Conservation (phyloP, 2,329 filamentous ascomycete genomes). For the Thielaviopsis musarum region DNA sequence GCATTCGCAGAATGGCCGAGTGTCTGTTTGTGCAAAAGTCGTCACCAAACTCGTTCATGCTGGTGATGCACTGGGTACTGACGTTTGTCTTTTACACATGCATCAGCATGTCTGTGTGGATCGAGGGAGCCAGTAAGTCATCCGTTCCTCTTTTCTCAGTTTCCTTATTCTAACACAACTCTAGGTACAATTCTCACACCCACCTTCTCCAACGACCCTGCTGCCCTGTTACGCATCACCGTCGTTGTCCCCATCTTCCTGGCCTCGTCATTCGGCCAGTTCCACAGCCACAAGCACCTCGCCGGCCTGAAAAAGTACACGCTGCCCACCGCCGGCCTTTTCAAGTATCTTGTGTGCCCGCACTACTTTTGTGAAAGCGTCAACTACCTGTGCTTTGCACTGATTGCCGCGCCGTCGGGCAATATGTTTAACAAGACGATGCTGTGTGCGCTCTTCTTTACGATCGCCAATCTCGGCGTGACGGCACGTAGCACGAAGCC, state of each 20-base stretch:
- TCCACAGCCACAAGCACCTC: slow-evolving; percentile 55
- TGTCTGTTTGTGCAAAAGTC: slow-evolving; percentile 46
- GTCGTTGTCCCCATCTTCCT: slow-evolving; percentile 48
- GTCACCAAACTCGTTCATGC: slow-evolving; percentile 60
- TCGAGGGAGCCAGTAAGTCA: slow-evolving; percentile 56
- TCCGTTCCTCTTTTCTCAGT: no score
- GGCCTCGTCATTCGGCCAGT: slow-evolving; percentile 54
- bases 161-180: background rate
- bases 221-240: slow-evolving; percentile 4
- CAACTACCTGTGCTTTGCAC: slow-evolving; percentile 63
- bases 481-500: slow-evolving; percentile 61
- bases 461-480: slow-evolving; percentile 60
- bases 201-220: background rate
- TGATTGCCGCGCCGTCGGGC: slow-evolving; percentile 54
- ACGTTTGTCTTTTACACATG: slow-evolving; percentile 62
- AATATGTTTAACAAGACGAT: slow-evolving; percentile 55
- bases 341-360: slow-evolving; percentile 58
- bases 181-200: slow-evolving; percentile 20
- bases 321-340: slow-evolving; percentile 56
- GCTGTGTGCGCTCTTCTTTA: slow-evolving; percentile 52
- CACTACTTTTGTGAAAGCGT: slow-evolving; percentile 84
- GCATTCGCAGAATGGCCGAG: slow-evolving; percentile 59
- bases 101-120: slow-evolving; percentile 64
- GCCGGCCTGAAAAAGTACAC: slow-evolving; percentile 65
- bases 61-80: slow-evolving; percentile 64